Evolutionary conservation across 805 yeast genomes (phyloP), one percentile per base, ranked within the genome.

Genomic region (Sugiyamaella mastotermitis): DNA sequence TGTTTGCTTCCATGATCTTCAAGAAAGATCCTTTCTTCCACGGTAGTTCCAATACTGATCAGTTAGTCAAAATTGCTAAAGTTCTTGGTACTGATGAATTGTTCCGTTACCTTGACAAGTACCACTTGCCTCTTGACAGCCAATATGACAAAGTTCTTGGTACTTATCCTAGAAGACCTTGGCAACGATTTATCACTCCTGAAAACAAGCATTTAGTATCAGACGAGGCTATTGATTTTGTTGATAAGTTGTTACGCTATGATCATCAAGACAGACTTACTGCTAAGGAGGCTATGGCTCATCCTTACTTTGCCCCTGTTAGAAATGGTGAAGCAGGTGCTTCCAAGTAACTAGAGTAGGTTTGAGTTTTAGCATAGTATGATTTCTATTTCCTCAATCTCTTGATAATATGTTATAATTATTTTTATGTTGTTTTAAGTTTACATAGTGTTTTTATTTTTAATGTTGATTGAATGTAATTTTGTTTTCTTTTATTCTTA

Each of bases 11-110:
- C 4, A 83, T 88, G 57, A 76, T 87, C 19, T 88, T 88, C 67
- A 80, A 82, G 56, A 83, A 80, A 58, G 97, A 88, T 52, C 96
- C 96, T 5, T 83, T 88, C 49, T 88, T 88, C 69, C 82, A 85
- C 52, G 97, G 97, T 15, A 82, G 78, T 42, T 83, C 94, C 35
- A 87, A 88, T 60, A 81, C 83, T 30, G 96, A 88, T 60, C 97
- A 88, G 60, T 67, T 88, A 50, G 86, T 88, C 35, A 90, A 88
- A 58, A 88, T 88, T 47, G 87, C 84, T 4, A 74, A 86, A 49
- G 87, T 88, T 1, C 64, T 88, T 51, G 97, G 97, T 2, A 83
- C 95, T 1, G 88, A 83, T 38, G 85, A 80, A 42, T 68, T 88
- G 43, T 72, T 74, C 59, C 65, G 65, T 27, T 88, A 87, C 57